Evolutionary conservation across 805 yeast genomes (phyloP), one percentile per base, ranked within the genome.

Genomic region (Candida manassasensis): DNA sequence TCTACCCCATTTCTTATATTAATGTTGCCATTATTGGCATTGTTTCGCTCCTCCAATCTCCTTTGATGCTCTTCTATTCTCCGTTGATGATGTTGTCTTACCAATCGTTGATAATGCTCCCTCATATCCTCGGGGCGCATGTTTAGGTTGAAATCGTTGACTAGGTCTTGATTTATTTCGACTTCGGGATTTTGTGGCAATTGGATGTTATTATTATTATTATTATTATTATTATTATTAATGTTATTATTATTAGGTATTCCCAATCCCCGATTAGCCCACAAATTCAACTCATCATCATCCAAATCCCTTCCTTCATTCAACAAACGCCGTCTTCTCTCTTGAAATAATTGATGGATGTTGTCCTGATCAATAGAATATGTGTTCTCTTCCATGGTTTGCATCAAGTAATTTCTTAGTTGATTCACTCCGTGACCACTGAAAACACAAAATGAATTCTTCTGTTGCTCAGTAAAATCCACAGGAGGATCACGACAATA

Each of bases 401-500:
- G 59, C 50, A 72, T 79, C 31, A 90, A 69, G 53, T 83, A 81
- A 27, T 75, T 78, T 43, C 96, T 74, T 43, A 90, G 68, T 40
- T 77, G 76, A 32, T 69, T 74, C 12, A 93, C 96, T 6, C 97
- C 97, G 40, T 75, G 77, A 2, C 97, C 97, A 21, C 90, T 81
- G 53, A 88, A 93, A 9, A 90, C 98, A 63, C 97, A 90, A 52
- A 93, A 90, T 32, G 84, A 71, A 15, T 80, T 73, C 44, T 81
- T 81, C 57, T 93, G 98, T 49, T 82, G 82, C 37, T 81, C 85
- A 35, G 81, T 88, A 56, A 93, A 89, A 49, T 88, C 97, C 9
- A 84, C 77, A 3, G 98, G 97, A 2, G 97, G 93, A 6, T 81
- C 84, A 19, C 97, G 80, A 57, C 97, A 89, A 59, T 78, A 89